Percentiles rank a stretch among this genome's conserved stretches.
Conservation (phyloP, 2,329 filamentous ascomycete genomes). For the Emergomyces pasteurianus region DNA sequence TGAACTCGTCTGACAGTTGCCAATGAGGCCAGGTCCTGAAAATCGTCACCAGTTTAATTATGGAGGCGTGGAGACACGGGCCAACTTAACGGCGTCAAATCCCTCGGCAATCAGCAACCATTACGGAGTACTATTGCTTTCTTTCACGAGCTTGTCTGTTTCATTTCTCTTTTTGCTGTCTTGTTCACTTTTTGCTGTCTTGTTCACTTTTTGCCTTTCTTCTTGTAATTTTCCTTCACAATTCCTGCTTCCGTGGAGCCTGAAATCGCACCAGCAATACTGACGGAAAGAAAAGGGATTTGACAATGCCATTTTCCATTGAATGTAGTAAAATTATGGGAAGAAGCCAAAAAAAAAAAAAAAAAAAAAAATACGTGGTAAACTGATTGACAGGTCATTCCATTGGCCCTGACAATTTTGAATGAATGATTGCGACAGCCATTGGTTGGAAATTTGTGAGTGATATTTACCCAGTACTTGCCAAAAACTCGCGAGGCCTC, state of each 20-base stretch:
- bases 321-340: background rate
- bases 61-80: background rate
- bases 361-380: too few species aligned
- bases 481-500: background rate
- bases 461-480: background rate
- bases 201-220: background rate
- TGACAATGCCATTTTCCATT: background rate
- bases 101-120: background rate
- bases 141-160: background rate
- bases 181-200: background rate
- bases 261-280: background rate
- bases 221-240: background rate
- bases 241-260: background rate
- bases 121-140: background rate
- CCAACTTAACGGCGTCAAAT: background rate
- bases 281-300: background rate
- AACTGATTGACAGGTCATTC: too few species aligned
- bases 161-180: background rate
- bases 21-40: background rate
- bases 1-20: background rate
- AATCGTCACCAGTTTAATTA: background rate
- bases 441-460: background rate
- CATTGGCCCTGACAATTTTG: background rate
- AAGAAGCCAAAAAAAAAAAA: too few species aligned
- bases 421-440: background rate